Evolutionary conservation across 495 filamentous ascomycete species (phyloP).

Genomic region (Penicillium nucicola): DNA sequence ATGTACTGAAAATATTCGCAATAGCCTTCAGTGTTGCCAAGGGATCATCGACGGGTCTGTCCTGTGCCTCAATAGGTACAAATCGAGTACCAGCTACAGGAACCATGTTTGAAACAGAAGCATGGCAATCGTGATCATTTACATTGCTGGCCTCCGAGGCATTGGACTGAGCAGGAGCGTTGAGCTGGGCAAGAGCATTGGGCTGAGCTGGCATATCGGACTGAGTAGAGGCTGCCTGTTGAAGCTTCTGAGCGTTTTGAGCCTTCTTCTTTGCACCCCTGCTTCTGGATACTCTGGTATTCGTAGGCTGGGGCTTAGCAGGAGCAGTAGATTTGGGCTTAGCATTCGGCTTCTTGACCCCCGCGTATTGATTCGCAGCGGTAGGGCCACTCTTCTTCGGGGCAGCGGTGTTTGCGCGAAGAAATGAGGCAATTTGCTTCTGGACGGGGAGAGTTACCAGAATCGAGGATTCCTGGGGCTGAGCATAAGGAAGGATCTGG

Average conservation of each 20-base stretch:
- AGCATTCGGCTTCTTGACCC: not conserved
- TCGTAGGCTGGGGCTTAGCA: no score
- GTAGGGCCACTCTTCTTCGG: not conserved
- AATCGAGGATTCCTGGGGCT: not conserved
- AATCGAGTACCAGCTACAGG: constrained; percentile 21
- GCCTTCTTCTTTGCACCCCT: no score
- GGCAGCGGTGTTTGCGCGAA: not conserved
- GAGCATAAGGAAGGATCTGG: not conserved
- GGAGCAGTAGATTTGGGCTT: not conserved
- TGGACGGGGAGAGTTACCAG: not conserved
- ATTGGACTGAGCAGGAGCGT: not conserved
- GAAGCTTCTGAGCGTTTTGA: no score
- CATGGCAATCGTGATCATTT: not conserved
- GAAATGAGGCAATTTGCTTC: not conserved
- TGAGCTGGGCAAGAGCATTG: not conserved
- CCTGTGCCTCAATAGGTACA: constrained; percentile 3
- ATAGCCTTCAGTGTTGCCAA: constrained; percentile 8
- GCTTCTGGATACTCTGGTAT: no score
- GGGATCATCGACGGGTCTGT: constrained; percentile 3
- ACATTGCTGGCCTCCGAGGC: no score
- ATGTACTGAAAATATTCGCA: not conserved
- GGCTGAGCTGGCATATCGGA: no score
- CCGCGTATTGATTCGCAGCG: not conserved
- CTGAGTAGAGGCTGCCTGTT: no score
- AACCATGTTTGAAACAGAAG: constrained; percentile 13